Evolutionary conservation across 1,284 basidiomycete genomes (phyloP), one percentile per base, ranked within the genome.

Genomic region (Meira miltonrushii): DNA sequence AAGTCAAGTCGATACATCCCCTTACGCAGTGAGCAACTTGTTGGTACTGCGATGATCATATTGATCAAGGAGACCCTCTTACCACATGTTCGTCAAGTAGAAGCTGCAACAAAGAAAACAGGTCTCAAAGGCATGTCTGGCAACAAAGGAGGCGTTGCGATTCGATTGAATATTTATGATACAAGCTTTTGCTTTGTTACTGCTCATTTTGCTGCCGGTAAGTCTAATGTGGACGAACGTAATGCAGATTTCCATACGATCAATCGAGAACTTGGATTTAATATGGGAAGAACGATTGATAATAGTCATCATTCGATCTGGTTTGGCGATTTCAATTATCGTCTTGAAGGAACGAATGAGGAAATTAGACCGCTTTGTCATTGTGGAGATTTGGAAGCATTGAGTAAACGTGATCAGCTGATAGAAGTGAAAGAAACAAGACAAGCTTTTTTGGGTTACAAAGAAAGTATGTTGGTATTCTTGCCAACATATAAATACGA

Each of bases 121-220:
- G 95, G 95, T 19, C 82, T 98, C 40, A 86, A 91, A 58, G 95
- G 95, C 13, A 92, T 98, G 85, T 92, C 90, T 5, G 95, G 95
- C 21, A 99, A 98, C 81, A 99, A 81, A 65, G 80, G 80, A 17
- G 93, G 91, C 10, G 90, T 95, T 7, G 92, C 88, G 2, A 89
- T 99, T 66, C 87, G 95, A 19, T 82, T 99, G 60, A 88, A 96
- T 44, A 88, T 90, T 68, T 84, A 88, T 70, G 92, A 95, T 74
- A 89, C 92, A 6, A 88, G 85, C 50, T 87, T 98, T 71, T 98
- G 95, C 80, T 92, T 98, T 80, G 81, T 99, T 69, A 96, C 94
- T 0, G 90, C 90, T 0, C 95, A 98, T 79, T 84, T 98, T 49
- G 92, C 95, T 13, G 93, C 95, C 6, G 95, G 95, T 2, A 92